Evolutionary conservation across 169 alveolate genomes (phyloP).

Genomic region (Plasmodium relictum): DNA sequence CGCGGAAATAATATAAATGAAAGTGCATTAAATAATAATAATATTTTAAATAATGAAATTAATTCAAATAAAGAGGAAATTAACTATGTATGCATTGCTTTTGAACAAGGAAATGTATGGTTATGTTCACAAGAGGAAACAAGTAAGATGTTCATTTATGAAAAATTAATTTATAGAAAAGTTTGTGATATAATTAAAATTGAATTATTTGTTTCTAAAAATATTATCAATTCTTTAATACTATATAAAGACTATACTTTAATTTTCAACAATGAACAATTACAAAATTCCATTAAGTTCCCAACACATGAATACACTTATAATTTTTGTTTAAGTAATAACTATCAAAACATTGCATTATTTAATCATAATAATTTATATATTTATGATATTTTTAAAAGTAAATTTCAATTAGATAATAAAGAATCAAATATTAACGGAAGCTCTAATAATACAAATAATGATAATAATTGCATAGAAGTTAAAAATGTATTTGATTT

Average conservation of each 20-base stretch:
- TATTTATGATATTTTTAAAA: slow-evolving; percentile 49
- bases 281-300: slow-evolving; percentile 30
- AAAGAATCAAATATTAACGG: background rate
- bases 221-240: slow-evolving; percentile 39
- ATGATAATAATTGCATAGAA: slow-evolving; percentile 19
- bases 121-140: slow-evolving; percentile 47
- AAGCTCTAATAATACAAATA: background rate
- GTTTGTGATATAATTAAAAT: slow-evolving; percentile 71
- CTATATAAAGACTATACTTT: slow-evolving; percentile 59
- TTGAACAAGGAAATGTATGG: slow-evolving; percentile 78
- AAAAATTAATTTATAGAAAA: slow-evolving; percentile 74
- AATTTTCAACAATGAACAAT: slow-evolving; percentile 44
- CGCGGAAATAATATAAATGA: background rate
- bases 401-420: background rate
- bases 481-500: slow-evolving; percentile 40
- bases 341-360: slow-evolving; percentile 65
- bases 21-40: background rate
- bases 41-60: background rate
- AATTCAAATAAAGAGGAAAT: slow-evolving; percentile 1
- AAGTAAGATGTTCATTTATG: slow-evolving; percentile 38
- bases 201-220: slow-evolving; percentile 23
- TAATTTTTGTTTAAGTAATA: slow-evolving; percentile 70
- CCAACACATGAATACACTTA: slow-evolving; percentile 61
- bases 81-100: slow-evolving; percentile 73
- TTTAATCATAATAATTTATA: slow-evolving; percentile 61